Conservation (phyloP, 1,284 basidiomycete species). For the Leccinum ponderosum region DNA sequence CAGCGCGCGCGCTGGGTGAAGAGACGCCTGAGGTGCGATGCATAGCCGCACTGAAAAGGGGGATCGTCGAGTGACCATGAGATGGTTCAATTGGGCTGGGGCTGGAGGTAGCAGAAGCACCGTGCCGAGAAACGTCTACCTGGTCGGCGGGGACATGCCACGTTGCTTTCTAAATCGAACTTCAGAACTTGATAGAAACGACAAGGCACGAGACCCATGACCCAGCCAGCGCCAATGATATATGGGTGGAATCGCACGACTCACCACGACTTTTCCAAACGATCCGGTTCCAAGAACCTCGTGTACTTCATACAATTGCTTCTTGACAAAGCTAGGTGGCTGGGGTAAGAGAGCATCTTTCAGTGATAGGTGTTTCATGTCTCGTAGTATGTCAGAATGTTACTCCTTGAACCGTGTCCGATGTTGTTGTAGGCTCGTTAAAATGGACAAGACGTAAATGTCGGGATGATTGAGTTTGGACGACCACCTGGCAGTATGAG, state of each 20-base stretch:
- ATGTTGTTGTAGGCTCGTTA: background rate
- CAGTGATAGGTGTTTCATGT: constrained; percentile 38
- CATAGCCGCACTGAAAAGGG: constrained; percentile 21
- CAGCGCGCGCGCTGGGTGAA: constrained; percentile 21
- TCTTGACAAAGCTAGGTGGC: constrained; percentile 83
- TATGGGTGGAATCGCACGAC: constrained; percentile 23
- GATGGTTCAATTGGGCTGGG: constrained; percentile 14
- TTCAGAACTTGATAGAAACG: background rate
- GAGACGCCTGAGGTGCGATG: constrained; percentile 28
- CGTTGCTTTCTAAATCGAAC: constrained; percentile 52
- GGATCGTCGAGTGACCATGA: constrained; percentile 27
- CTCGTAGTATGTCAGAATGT: background rate
- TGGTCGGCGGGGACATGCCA: constrained; percentile 71
- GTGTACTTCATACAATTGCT: constrained; percentile 76
- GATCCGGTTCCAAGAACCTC: constrained; percentile 77
- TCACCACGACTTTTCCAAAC: constrained; percentile 86
- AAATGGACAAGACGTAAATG: background rate
- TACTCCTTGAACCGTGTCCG: background rate
- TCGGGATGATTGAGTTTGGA: background rate
- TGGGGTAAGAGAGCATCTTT: constrained; percentile 66
- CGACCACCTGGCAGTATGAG: background rate
- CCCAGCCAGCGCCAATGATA: constrained; percentile 1
- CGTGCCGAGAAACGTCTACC: constrained; percentile 53
- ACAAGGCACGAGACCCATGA: background rate
- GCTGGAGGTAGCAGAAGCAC: constrained; percentile 45